Conservation (phyloP, 306 rosid genomes). For the Cotoneaster glaucophyllus region DNA sequence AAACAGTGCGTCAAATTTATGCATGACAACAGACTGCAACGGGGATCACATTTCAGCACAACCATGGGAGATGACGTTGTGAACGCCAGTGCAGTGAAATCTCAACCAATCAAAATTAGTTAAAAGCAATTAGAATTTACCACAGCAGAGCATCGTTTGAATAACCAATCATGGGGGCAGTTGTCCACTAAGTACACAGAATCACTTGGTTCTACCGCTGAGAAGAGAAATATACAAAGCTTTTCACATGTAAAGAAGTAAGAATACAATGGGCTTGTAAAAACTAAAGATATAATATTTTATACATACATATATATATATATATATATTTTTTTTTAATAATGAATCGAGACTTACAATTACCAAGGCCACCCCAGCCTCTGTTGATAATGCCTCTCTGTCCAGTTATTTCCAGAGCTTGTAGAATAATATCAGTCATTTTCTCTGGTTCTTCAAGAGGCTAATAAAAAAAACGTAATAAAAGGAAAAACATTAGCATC, state of each 20-base stretch:
- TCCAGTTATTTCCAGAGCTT: constrained; percentile 69
- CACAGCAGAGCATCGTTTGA: constrained; percentile 78
- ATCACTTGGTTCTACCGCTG: constrained; percentile 58
- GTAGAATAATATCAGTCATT: constrained; percentile 67
- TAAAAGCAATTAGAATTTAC: constrained; percentile 29
- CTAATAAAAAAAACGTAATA: constrained; percentile 36
- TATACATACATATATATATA: too few species aligned
- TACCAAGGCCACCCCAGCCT: constrained; percentile 98
- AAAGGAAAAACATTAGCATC: constrained; percentile 1
- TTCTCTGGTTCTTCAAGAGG: constrained; percentile 71
- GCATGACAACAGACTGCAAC: background rate
- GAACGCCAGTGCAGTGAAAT: background rate
- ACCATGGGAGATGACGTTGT: background rate
- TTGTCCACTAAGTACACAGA: constrained; percentile 72
- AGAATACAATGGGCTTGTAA: background rate
- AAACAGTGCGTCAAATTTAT: background rate
- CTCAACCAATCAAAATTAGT: background rate
- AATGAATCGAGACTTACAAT: constrained; percentile 47
- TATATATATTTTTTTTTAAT: too few species aligned
- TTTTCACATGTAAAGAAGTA: background rate
- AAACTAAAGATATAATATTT: background rate
- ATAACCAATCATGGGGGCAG: constrained; percentile 98
- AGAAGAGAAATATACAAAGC: constrained; percentile 10
- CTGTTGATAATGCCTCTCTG: constrained; percentile 88
- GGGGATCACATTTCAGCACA: background rate